Evolutionary conservation across 306 rosid species (phyloP).

Genomic region (Rosa chinensis): DNA sequence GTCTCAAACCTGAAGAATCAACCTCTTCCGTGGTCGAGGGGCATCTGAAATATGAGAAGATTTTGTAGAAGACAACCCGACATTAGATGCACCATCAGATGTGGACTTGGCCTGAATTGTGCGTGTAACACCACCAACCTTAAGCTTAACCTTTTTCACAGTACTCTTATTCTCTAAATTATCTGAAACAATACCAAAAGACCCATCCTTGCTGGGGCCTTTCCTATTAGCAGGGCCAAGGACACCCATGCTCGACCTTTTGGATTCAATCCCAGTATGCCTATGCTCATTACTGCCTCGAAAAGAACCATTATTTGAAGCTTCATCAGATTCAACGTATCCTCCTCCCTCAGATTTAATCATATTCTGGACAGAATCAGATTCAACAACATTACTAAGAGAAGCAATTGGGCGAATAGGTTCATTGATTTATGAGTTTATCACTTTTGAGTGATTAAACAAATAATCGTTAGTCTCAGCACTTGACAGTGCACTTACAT

Average conservation of each 20-base stretch:
- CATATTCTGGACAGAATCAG: slow-evolving; percentile 25
- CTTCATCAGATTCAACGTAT: slow-evolving; percentile 42
- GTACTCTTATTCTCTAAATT: slow-evolving; percentile 25
- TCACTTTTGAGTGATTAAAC: slow-evolving; percentile 24
- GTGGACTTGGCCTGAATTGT: slow-evolving; percentile 33
- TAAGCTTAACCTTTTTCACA: slow-evolving; percentile 38
- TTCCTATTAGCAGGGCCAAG: slow-evolving; percentile 39
- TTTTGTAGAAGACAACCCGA: slow-evolving; percentile 26
- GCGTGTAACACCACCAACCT: slow-evolving; percentile 31
- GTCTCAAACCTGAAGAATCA: slow-evolving; percentile 23
- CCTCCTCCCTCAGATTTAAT: slow-evolving; percentile 29
- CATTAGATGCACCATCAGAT: slow-evolving; percentile 31
- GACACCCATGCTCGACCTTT: slow-evolving; percentile 28
- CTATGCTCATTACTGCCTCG: slow-evolving; percentile 34
- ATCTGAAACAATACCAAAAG: slow-evolving; percentile 8
- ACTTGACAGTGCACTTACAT: slow-evolving; percentile 31
- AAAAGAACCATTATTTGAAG: slow-evolving; percentile 32
- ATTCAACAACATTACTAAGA: slow-evolving; percentile 13
- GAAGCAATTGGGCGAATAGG: slow-evolving; percentile 23
- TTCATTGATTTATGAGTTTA: slow-evolving; percentile 25
- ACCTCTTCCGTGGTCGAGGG: slow-evolving; percentile 28
- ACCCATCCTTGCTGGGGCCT: background rate
- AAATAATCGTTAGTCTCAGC: slow-evolving; percentile 20
- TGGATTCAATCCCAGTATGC: slow-evolving; percentile 23
- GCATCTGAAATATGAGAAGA: slow-evolving; percentile 30